phyloP scores from a whole-genome alignment of 805 yeast genomes.

The Candida pseudoglaebosa region DNA sequence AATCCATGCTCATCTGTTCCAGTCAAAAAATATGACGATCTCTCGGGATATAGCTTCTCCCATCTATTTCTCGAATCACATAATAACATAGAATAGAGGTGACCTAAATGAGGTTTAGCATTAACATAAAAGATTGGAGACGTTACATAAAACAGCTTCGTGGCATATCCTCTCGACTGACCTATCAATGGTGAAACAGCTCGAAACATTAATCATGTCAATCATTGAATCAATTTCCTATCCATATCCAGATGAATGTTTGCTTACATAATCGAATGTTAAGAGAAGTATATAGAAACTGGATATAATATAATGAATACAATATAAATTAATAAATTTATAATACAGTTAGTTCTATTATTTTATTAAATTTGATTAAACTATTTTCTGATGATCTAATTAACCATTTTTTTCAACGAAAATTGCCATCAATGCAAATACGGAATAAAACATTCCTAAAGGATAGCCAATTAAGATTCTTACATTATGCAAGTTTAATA shows the following conservation, averaged over 20 bases:
- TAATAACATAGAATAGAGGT: slow-evolving; percentile 79
- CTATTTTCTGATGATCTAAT: too few species aligned
- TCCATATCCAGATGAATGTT: not conserved
- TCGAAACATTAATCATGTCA: not conserved
- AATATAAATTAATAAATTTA: too few species aligned
- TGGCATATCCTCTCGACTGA: not conserved
- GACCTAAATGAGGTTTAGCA: slow-evolving; percentile 93
- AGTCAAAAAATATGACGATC: slow-evolving; percentile 57
- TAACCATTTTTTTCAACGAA: slow-evolving; percentile 49
- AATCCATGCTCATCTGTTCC: slow-evolving; percentile 98
- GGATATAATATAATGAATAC: too few species aligned
- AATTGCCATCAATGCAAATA: slow-evolving; percentile 93
- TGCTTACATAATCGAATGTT: too few species aligned
- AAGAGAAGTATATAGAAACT: too few species aligned
- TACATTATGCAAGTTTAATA: slow-evolving; percentile 76
- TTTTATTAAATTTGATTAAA: too few species aligned
- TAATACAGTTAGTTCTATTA: too few species aligned
- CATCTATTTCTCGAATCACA: slow-evolving; percentile 79
- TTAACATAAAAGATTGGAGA: slow-evolving; percentile 96
- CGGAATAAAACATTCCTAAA: slow-evolving; percentile 81
- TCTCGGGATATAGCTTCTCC: slow-evolving; percentile 42
- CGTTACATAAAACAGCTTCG: slow-evolving; percentile 52
- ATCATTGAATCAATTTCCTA: not conserved
- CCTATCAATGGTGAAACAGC: not conserved
- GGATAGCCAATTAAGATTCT: slow-evolving; percentile 93